These are phyloP conservation scores for Mycena sanguinolenta DNA, from an alignment of 768 basidiomycete species.

Conservation along the genomic window DNA sequence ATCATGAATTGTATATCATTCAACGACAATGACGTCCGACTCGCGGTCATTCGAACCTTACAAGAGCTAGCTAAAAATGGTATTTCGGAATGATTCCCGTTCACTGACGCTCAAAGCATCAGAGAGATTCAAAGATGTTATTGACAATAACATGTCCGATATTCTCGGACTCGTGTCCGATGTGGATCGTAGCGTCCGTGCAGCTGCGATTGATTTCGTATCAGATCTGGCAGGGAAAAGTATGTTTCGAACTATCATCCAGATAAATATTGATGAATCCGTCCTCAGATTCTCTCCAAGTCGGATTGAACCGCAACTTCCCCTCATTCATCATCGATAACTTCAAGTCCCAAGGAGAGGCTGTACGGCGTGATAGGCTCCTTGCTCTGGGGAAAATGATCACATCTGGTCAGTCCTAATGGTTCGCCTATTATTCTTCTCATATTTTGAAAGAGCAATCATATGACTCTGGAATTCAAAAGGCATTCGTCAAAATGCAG, in stretches of 20 bases:
- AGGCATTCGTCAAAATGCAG: not conserved
- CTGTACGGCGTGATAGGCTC: not conserved
- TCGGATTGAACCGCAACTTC: constrained; percentile 1
- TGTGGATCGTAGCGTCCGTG: not conserved
- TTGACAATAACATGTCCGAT: not conserved
- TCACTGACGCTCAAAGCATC: not conserved
- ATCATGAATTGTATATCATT: too few relatives aligned
- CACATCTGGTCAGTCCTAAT: not conserved
- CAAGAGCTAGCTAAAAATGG: too few relatives aligned
- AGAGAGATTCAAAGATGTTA: not conserved
- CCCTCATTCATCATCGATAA: not conserved
- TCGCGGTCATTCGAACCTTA: too few relatives aligned
- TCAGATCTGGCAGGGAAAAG: constrained; percentile 4
- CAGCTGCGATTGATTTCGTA: constrained; percentile 8
- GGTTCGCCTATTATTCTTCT: not conserved
- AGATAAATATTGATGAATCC: not conserved
- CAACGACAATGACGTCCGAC: too few relatives aligned
- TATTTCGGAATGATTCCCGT: not conserved
- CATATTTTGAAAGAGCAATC: not conserved
- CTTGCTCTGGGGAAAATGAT: not conserved
- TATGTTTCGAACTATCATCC: not conserved
- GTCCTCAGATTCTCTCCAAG: not conserved
- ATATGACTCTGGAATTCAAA: not conserved
- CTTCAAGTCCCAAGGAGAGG: not conserved
- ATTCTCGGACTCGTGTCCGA: constrained; percentile 2